Percentiles rank a stretch among this genome's conserved stretches.
Conservation (phyloP, 2,329 filamentous ascomycete genomes). For the Trichophaea hybrida region DNA sequence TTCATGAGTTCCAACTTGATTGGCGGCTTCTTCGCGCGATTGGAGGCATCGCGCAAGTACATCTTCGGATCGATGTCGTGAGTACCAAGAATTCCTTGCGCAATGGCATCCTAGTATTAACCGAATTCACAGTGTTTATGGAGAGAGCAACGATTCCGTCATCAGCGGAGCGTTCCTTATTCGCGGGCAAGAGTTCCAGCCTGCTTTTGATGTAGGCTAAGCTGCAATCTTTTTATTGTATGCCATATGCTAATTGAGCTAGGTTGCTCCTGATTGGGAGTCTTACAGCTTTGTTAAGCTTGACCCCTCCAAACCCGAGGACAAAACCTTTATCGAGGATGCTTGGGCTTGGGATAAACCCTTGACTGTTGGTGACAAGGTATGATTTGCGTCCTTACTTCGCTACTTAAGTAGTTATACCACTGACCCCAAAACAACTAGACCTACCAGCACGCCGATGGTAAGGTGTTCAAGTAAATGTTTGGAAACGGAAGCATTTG, state of each 20-base stretch:
- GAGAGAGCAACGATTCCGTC: slow-evolving; percentile 72
- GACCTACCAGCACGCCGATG: slow-evolving; percentile 50
- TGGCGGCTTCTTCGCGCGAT: slow-evolving; percentile 92
- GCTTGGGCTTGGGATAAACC: slow-evolving; percentile 89
- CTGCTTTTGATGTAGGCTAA: slow-evolving; percentile 73
- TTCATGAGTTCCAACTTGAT: slow-evolving; percentile 99
- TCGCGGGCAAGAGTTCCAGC: slow-evolving; percentile 72
- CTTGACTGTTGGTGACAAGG: slow-evolving; percentile 67
- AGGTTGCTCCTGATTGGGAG: slow-evolving; percentile 68
- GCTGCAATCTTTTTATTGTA: neutral
- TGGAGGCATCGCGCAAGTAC: slow-evolving; percentile 96
- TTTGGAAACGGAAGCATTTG: neutral
- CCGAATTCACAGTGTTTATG: slow-evolving; percentile 49
- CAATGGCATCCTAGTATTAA: neutral
- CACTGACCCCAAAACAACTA: slow-evolving; percentile 29
- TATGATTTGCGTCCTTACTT: slow-evolving; percentile 39
- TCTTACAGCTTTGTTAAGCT: slow-evolving; percentile 96
- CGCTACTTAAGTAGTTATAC: neutral
- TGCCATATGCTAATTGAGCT: neutral
- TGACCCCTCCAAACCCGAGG: slow-evolving; percentile 70
- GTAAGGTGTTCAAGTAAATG: slow-evolving; percentile 97
- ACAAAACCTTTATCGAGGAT: slow-evolving; percentile 72
- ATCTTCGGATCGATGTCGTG: slow-evolving; percentile 70
- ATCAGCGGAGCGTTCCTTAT: slow-evolving; percentile 89
- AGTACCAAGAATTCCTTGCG: neutral